Evolutionary conservation across 192 early-diverging fungal species (phyloP), one percentile per base, ranked within the genome.

Genomic region (Podila clonocystis): DNA sequence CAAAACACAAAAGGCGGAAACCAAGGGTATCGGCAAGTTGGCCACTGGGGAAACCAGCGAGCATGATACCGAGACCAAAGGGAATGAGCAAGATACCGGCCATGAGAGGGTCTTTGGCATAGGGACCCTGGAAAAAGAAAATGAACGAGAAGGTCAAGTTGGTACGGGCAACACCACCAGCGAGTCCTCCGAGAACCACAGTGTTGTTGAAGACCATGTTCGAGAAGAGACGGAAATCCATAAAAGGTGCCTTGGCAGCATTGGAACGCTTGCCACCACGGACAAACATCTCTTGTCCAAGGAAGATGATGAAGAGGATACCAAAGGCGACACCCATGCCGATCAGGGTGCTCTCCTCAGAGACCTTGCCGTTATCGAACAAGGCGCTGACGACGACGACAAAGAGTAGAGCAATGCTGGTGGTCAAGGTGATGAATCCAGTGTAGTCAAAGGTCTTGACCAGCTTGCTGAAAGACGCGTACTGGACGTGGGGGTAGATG

Each of bases 121-220:
- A 78, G n/a, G 75, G 75, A 33, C 75, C 75, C n/a, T 78, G 75
- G 58, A 78, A 78, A 33, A 78, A 78, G 38, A 78, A 78, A 22
- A 78, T 78, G 62, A 71, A 78, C 0, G 75, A 78, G 63, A 78
- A 78, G 22, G 68, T 71, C 75, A 78, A 78, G 65, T 78, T 78
- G 30, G 75, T 78, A 58, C 75, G 75, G 50, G 75, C 75, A 19
- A 78, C 75, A 62, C 75, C 75, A 57, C 75, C 75, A 1, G 75
- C 75, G 52, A 78, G 68, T 48, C 75, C 75, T 33, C 75, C 75
- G 11, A 78, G 64, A n/a, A 78, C 75, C 30, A 78, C 75, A 20
- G 75, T 78, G 64, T 78, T 78, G 59, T 78, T 78, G 59, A 78
- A 78, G 28, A 78, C 22, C 59, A 59, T 52, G 64, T 78, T 78